A percentile compares a stretch with the other conserved stretches of the same genome.
phyloP scores from a whole-genome alignment of 2,329 filamentous ascomycete species.

The Trichoderma citrinoviride region DNA sequence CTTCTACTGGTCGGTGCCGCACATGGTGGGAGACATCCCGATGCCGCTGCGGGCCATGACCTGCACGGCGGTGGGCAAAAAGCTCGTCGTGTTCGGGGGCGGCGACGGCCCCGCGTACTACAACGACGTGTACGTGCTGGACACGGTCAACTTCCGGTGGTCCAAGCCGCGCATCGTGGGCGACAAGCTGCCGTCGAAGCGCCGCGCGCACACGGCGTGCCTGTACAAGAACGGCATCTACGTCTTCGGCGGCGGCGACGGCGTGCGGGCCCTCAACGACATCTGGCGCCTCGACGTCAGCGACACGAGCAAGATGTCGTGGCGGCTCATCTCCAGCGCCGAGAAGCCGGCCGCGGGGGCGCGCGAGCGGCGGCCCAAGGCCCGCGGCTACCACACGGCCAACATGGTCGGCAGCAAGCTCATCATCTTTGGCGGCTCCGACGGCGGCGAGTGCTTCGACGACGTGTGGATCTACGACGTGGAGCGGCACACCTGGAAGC shows the following conservation, averaged over 20 bases:
- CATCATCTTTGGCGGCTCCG: slow-evolving; percentile 68
- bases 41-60: slow-evolving; percentile 68
- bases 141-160: slow-evolving; percentile 68
- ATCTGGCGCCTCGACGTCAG: slow-evolving; percentile 70
- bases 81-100: slow-evolving; percentile 67
- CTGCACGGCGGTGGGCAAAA: slow-evolving; percentile 68
- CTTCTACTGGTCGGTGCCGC: slow-evolving; percentile 67
- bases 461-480: slow-evolving; percentile 73
- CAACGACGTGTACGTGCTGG: slow-evolving; percentile 70
- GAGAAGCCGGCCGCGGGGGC: slow-evolving; percentile 33
- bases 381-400: slow-evolving; percentile 68
- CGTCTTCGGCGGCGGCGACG: slow-evolving; percentile 69
- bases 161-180: slow-evolving; percentile 59
- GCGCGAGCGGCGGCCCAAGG: slow-evolving; percentile 53
- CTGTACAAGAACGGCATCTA: slow-evolving; percentile 69
- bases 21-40: slow-evolving; percentile 62
- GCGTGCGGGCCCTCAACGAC: slow-evolving; percentile 67
- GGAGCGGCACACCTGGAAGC: slow-evolving; percentile 58
- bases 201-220: slow-evolving; percentile 68
- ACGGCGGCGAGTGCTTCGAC: slow-evolving; percentile 69
- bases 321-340: slow-evolving; percentile 59
- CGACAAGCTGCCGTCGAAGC: slow-evolving; percentile 57
- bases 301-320: slow-evolving; percentile 65
- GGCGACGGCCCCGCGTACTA: slow-evolving; percentile 70
- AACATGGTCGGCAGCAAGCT: slow-evolving; percentile 72